Base-by-base conservation (phyloP, 208 protist genomes). In the Blechomonas ayalai region DNA sequence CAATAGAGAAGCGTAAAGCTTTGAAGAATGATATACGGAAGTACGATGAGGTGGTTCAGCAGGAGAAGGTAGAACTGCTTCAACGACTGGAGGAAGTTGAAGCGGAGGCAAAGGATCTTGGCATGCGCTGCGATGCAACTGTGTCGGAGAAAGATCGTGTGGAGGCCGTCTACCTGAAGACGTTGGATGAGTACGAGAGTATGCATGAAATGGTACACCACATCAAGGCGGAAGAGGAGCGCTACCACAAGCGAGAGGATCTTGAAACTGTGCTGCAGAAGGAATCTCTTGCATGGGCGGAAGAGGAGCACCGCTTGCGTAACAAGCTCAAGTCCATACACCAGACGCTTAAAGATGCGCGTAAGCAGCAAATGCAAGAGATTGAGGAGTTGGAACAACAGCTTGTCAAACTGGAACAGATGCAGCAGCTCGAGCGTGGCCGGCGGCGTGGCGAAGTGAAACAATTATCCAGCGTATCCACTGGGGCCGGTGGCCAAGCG, bases 151-250 rank as follows among this genome's bases (percentile, higher is more conserved):
- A 80, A 51, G 67, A 72, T n/a, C 27, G 48, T 4, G 74, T 79
- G 12, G 74, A 93, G 61, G 73, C 72, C 23, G 49, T 64, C 43
- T 90, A 90, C 65, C 36, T 81, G n/a, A 43, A 62, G 26, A 82
- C 85, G 1, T 49, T 93, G 10, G 81, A 93, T 49, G 70, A 77
- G 55, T 93, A 93, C 52, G 85, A 90, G 38, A 66, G 39, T 24
- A 75, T 93, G 57, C 80, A 90, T 63, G 71, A 66, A 7, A 36
- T 82, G 6, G 81, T 93, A 7, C 73, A 75, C 19, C 58, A 73
- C 5, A 90, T 93, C 56, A 67, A 86, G 51, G 63, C 64, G 33
- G 70, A 77, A n/a, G 80, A 93, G 62, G 63, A 69, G 52, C 34
- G 41, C 15, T 52, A 88, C 29, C 56, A 52, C 26, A 46, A 61